Conservation (phyloP, 1,139 yeast species). For the Taphrina populina region DNA sequence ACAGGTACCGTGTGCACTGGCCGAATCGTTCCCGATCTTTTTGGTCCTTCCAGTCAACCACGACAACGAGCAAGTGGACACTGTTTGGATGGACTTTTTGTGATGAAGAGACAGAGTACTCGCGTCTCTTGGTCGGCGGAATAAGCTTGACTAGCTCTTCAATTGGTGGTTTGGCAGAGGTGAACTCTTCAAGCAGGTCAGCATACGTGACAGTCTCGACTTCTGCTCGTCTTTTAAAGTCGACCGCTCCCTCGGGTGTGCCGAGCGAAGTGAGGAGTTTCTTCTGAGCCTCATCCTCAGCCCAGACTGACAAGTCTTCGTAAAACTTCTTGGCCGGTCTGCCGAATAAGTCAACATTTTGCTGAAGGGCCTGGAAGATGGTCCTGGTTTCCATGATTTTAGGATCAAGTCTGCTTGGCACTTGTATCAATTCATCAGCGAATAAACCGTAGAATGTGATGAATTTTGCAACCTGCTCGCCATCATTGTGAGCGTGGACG, state of each 20-base stretch:
- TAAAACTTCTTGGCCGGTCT: constrained; percentile 95
- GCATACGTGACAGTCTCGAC: constrained; percentile 77
- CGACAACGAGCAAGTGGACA: constrained; percentile 87
- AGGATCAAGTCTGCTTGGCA: constrained; percentile 68
- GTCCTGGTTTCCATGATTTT: constrained; percentile 67
- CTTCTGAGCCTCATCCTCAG: constrained; percentile 67
- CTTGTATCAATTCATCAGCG: constrained; percentile 64
- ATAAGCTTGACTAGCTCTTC: constrained; percentile 69
- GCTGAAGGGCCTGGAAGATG: constrained; percentile 73
- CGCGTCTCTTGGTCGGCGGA: constrained; percentile 92
- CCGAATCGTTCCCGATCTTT: constrained; percentile 86
- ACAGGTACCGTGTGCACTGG: constrained; percentile 86
- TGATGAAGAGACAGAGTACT: constrained; percentile 97
- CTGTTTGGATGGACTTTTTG: constrained; percentile 89
- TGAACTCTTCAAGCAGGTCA: constrained; percentile 76
- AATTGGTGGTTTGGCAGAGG: constrained; percentile 78
- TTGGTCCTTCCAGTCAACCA: constrained; percentile 92
- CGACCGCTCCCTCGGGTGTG: constrained; percentile 79
- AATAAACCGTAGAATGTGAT: constrained; percentile 69
- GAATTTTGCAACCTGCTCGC: constrained; percentile 64
- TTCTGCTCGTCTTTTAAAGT: constrained; percentile 81
- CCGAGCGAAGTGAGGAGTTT: constrained; percentile 62
- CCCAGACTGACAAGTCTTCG: constrained; percentile 73
- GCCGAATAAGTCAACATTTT: constrained; percentile 84
- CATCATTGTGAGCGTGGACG: constrained; percentile 83